Base-by-base conservation (phyloP, 2,329 filamentous ascomycete genomes). In the Pseudogymnoascus sp. region DNA sequence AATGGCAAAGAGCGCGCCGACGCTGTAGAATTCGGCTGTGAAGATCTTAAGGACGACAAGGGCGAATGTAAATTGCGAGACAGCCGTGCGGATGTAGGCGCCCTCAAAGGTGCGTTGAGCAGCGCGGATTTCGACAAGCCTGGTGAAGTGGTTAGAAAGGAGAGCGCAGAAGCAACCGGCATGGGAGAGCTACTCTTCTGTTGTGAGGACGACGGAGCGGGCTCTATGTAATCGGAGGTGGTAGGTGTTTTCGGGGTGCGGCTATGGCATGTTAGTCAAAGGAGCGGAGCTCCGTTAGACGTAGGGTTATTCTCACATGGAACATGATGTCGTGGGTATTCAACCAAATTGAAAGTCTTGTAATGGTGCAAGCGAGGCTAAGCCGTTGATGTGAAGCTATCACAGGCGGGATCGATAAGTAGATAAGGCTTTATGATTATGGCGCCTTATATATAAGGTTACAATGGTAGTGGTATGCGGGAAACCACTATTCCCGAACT, bases 81-180 rank as follows among this genome's bases (percentile, higher is more conserved):
- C 83, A 2, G 92, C 92, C 0, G 94, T 99, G 63, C 94, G 89
- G 70, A 96, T 88, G 74, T 97, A 99, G 19, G 94, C 94, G 19
- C 94, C 94, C 74, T 99, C 94, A 68, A 97, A 99, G 1, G 94
- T 99, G 59, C 94, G 84, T 72, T 99, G 94, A 9, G 92, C 90
- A 10, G 94, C 94, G 64, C 94, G 89, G 65, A 97, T 88, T 75
- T 97, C 94, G 64, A 96, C 89, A 41, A 99, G 86, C 73, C 70
- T 72, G 59, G 56, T n/a, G 15, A 13, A 15, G 4, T 15, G 23
- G 41, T 57, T n/a, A 57, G 55, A 57, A 15, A 35, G 30, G 55
- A 37, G 30, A 26, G n/a, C 15, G 1, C 15, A 18, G 15, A 30
- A 30, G 18, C 5, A 52, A 30, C 41, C 15, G 30, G 59, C 58